A percentile compares a stretch with the other conserved stretches of the same genome.
Conservation (phyloP, 805 yeast genomes). For the Citeromyces nyonsensis region DNA sequence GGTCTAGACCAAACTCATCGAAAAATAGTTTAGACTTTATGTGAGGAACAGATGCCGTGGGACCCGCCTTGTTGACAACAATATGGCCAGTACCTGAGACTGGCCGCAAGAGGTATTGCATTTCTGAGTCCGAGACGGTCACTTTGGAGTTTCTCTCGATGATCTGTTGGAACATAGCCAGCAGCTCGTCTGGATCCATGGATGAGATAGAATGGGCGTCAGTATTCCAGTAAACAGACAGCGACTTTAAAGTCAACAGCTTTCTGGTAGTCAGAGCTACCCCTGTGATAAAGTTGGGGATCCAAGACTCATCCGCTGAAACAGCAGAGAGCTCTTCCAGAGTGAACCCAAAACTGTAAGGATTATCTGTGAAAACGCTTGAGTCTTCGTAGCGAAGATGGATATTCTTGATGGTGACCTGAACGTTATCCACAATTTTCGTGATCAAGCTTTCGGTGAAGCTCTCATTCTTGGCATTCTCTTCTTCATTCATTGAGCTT, state of each 20-base stretch:
- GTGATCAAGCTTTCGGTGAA: conserved; percentile 80
- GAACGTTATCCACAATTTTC: conserved; percentile 85
- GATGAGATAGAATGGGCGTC: conserved; percentile 31
- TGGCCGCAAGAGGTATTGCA: conserved; percentile 64
- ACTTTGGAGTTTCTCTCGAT: conserved; percentile 12
- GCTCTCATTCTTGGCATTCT: conserved; percentile 45
- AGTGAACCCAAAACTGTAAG: conserved; percentile 74
- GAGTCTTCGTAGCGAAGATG: conserved; percentile 87
- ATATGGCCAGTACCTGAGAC: conserved; percentile 81
- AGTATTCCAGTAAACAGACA: conserved; percentile 79
- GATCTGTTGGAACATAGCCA: conserved; percentile 28
- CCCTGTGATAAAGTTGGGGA: conserved; percentile 69
- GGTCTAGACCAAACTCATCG: conserved; percentile 77
- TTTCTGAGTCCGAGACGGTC: neutral
- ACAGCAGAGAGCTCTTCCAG: conserved; percentile 82
- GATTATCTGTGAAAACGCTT: conserved; percentile 49
- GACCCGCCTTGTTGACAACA: conserved; percentile 64
- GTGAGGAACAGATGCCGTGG: conserved; percentile 56
- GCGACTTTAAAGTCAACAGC: conserved; percentile 54
- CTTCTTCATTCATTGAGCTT: conserved; percentile 17
- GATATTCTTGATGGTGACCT: conserved; percentile 78
- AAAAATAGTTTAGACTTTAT: conserved; percentile 62
- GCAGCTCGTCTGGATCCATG: conserved; percentile 30
- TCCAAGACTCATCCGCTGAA: conserved; percentile 77
- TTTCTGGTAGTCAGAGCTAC: conserved; percentile 57